phyloP scores from a whole-genome alignment of 164 flowering plant species.

The Annona cherimola region DNA sequence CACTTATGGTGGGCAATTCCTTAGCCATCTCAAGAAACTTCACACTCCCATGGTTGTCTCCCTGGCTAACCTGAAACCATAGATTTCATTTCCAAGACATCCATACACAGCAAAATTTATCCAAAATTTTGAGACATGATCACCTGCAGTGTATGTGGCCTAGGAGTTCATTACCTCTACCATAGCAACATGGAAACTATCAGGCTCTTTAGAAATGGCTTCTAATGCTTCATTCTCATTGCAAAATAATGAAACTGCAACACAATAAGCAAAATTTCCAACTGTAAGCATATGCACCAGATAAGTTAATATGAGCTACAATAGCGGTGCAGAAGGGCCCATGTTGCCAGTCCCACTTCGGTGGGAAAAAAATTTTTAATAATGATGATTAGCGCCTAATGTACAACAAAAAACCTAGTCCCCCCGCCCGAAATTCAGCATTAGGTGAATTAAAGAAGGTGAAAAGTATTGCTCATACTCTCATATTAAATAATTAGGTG shows the following conservation, averaged over 20 bases:
- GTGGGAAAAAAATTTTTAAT: background rate
- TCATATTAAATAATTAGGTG: too few species aligned
- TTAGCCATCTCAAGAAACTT: conserved; percentile 62
- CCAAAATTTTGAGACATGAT: background rate
- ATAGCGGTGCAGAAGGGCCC: background rate
- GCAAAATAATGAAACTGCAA: conserved; percentile 58
- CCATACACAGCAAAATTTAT: background rate
- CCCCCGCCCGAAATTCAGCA: too few species aligned
- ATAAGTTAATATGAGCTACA: background rate
- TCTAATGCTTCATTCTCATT: conserved; percentile 60
- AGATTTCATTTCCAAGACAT: background rate
- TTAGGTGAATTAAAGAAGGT: too few species aligned
- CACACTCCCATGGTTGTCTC: conserved; percentile 39
- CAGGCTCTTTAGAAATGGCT: conserved; percentile 42
- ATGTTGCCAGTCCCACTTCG: background rate
- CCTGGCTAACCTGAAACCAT: conserved; percentile 41
- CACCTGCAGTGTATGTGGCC: background rate
- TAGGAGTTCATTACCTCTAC: conserved; percentile 54
- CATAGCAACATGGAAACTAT: conserved; percentile 76
- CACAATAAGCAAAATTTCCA: background rate
- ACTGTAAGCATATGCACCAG: background rate
- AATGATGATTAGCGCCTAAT: background rate
- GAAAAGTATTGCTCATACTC: too few species aligned
- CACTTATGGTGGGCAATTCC: conserved; percentile 78
- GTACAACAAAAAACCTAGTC: too few species aligned